Conservation (phyloP, 2,329 filamentous ascomycete species). For the Aspergillus niger region DNA sequence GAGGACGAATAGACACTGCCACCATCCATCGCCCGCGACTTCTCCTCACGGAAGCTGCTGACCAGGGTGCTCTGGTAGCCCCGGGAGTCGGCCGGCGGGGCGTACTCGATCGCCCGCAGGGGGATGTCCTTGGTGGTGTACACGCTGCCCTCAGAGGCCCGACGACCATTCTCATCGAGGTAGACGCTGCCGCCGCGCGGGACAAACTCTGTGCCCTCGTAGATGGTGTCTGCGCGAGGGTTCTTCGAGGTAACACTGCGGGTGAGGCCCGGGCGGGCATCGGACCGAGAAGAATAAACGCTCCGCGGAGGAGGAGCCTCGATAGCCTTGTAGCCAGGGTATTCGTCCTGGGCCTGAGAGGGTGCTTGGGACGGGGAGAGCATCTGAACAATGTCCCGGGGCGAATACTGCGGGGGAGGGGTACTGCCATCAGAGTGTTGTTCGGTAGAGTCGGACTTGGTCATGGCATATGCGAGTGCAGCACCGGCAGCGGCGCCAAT, state of each 20-base stretch:
- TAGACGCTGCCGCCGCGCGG: constrained; percentile 24
- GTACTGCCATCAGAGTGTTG: constrained; percentile 23
- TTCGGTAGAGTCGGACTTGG: constrained; percentile 55
- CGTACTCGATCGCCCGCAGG: constrained; percentile 45
- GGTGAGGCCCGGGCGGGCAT: constrained; percentile 33
- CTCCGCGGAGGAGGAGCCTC: constrained; percentile 34
- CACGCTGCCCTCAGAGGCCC: constrained; percentile 41
- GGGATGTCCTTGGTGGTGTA: constrained; percentile 39
- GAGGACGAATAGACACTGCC: constrained; percentile 40
- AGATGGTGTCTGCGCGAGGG: constrained; percentile 44
- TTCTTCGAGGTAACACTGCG: constrained; percentile 43
- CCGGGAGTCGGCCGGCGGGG: constrained; percentile 30
- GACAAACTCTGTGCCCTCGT: constrained; percentile 41
- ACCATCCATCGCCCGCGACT: constrained; percentile 30
- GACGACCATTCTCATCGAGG: constrained; percentile 34
- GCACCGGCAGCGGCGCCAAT: constrained; percentile 78
- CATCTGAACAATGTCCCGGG: constrained; percentile 28
- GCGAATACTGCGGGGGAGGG: constrained; percentile 28
- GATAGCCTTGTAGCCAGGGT: constrained; percentile 34
- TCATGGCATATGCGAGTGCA: constrained; percentile 73
- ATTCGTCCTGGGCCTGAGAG: constrained; percentile 25
- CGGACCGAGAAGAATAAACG: constrained; percentile 31
- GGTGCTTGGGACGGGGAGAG: constrained; percentile 26
- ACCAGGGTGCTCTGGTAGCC: constrained; percentile 44
- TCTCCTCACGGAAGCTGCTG: constrained; percentile 42